Conservation (phyloP, 768 basidiomycete species). For the Sistotremastrum suecicum region DNA sequence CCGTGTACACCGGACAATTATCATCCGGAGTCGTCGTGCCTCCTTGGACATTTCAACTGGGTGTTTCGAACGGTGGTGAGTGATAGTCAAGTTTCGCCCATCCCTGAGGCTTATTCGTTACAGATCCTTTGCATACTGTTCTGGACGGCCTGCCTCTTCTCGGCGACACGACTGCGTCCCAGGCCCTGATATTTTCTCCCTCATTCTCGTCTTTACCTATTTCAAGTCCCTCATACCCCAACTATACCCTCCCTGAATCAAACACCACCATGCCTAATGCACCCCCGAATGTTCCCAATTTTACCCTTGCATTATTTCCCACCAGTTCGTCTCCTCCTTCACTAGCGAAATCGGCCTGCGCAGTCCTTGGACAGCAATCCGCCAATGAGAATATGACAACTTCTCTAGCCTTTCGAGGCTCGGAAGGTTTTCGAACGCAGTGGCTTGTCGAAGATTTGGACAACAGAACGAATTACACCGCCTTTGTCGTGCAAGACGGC, state of each 20-base stretch:
- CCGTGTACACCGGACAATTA: slow-evolving; percentile 22
- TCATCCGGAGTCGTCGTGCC: slow-evolving; percentile 7
- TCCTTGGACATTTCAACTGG: slow-evolving; percentile 41
- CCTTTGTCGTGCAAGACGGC: slow-evolving; percentile 43
- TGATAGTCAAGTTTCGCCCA: background rate
- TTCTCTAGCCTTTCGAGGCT: slow-evolving; percentile 39
- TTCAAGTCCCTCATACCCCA: slow-evolving; percentile 43
- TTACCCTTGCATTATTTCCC: slow-evolving; percentile 40
- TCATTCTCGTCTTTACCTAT: slow-evolving; percentile 21
- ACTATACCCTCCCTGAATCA: slow-evolving; percentile 56
- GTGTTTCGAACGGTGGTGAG: slow-evolving; percentile 33
- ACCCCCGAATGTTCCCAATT: slow-evolving; percentile 31
- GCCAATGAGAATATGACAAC: slow-evolving; percentile 21
- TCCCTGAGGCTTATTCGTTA: slow-evolving; percentile 5
- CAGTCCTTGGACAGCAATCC: slow-evolving; percentile 16
- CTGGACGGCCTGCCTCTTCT: slow-evolving; percentile 36
- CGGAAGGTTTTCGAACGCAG: slow-evolving; percentile 50
- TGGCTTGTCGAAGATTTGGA: slow-evolving; percentile 49
- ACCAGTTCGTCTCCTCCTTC: slow-evolving; percentile 27
- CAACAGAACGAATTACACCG: slow-evolving; percentile 66
- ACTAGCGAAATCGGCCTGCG: slow-evolving; percentile 8
- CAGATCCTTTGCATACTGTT: slow-evolving; percentile 36
- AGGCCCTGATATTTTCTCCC: slow-evolving; percentile 60
- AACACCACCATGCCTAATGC: slow-evolving; percentile 30
- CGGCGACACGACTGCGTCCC: slow-evolving; percentile 62